Evolutionary conservation across 257 asterid species (phyloP).

Genomic region (Verbascum thapsus): DNA sequence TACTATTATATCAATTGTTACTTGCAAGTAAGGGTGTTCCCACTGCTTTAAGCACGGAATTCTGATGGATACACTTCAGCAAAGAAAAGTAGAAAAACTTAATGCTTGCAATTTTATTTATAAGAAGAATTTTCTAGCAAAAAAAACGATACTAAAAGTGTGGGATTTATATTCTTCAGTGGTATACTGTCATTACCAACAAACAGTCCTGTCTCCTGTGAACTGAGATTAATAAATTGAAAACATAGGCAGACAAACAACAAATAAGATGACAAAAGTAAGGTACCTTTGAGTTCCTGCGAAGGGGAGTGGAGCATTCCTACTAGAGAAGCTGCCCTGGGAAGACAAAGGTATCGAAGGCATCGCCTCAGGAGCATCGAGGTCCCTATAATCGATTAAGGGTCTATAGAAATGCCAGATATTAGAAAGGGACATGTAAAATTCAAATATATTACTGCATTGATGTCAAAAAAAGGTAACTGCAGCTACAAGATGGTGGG

Average conservation of each 20-base stretch:
- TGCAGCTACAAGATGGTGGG: neutral
- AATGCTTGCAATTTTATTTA: neutral
- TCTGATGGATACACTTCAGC: slow-evolving; percentile 9
- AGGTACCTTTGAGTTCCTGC: slow-evolving; percentile 38
- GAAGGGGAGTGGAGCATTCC: slow-evolving; percentile 38
- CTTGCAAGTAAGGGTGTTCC: slow-evolving; percentile 7
- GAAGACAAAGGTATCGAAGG: slow-evolving; percentile 40
- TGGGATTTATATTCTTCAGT: neutral
- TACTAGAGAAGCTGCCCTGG: slow-evolving; percentile 34
- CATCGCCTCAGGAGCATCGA: slow-evolving; percentile 52
- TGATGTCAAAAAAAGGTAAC: neutral
- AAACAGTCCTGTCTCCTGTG: neutral
- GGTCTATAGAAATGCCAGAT: slow-evolving; percentile 38
- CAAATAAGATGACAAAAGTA: slow-evolving; percentile 12
- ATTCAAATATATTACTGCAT: slow-evolving; percentile 10
- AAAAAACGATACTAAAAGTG: slow-evolving; percentile 1
- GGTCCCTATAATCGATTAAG: slow-evolving; percentile 52
- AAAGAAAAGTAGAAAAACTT: slow-evolving; percentile 13
- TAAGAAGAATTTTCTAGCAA: neutral
- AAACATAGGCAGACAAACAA: slow-evolving; percentile 20
- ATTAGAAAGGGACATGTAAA: slow-evolving; percentile 22
- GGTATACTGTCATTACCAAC: slow-evolving; percentile 20
- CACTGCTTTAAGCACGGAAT: slow-evolving; percentile 10
- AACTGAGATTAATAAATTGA: slow-evolving; percentile 18
- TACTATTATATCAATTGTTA: slow-evolving; percentile 22